phyloP scores from a whole-genome alignment of 169 alveolate genomes.

The Plasmodium relictum region DNA sequence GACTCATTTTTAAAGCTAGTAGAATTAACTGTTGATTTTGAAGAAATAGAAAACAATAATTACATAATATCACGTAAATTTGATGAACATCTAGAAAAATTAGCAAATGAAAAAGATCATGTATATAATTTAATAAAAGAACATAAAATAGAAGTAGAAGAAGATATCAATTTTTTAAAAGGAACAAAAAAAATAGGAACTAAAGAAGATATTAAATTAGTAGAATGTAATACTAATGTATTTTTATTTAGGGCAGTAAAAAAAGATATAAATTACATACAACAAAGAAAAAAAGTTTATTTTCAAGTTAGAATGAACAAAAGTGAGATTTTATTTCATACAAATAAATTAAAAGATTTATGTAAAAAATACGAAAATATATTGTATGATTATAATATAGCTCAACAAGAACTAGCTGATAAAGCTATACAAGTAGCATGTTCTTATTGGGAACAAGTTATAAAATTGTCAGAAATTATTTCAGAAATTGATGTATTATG shows the following conservation, averaged over 20 bases:
- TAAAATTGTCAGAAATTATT: constrained; percentile 89
- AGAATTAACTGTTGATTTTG: constrained; percentile 94
- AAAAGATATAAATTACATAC: constrained; percentile 85
- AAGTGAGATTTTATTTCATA: constrained; percentile 91
- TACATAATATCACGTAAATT: constrained; percentile 90
- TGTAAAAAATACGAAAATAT: constrained; percentile 86
- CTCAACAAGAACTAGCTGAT: constrained; percentile 89
- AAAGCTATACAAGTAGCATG: constrained; percentile 95
- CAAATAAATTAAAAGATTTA: constrained; percentile 86
- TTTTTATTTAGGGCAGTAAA: constrained; percentile 91
- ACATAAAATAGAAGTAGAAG: constrained; percentile 82
- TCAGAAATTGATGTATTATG: constrained; percentile 95
- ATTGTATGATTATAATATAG: constrained; percentile 85
- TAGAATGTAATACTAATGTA: constrained; percentile 86
- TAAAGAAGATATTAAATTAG: constrained; percentile 84
- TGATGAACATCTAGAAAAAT: constrained; percentile 82
- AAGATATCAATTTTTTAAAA: constrained; percentile 89
- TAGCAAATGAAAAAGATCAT: constrained; percentile 67
- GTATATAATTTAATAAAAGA: constrained; percentile 79
- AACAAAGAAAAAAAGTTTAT: constrained; percentile 72
- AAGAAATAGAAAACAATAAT: constrained; percentile 91
- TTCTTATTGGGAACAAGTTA: constrained; percentile 96
- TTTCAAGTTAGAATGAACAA: constrained; percentile 90
- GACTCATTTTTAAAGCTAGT: constrained; percentile 90
- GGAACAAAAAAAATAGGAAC: constrained; percentile 78